Evolutionary conservation across 257 asterid species (phyloP).

Genomic region (Paulownia fortunei): DNA sequence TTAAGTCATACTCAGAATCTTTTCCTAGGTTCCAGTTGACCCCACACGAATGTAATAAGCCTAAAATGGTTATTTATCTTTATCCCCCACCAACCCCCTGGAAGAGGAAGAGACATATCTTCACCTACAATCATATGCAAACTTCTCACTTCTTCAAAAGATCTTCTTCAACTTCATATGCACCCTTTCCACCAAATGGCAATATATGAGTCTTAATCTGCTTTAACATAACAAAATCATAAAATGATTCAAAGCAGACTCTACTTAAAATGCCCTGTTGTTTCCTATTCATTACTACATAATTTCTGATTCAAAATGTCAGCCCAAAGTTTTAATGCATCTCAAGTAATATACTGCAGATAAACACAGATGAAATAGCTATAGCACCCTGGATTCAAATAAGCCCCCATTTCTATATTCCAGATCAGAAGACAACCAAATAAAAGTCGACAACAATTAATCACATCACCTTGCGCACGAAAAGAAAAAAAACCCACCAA

Average conservation of each 20-base stretch:
- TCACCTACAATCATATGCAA: constrained; percentile 11
- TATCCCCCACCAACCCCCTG: not conserved
- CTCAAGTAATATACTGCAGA: not conserved
- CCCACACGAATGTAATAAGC: not conserved
- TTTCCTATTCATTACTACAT: not conserved
- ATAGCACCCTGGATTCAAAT: not conserved
- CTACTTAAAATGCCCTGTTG: not conserved
- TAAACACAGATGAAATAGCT: not conserved
- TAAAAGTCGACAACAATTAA: not conserved
- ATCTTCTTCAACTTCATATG: not conserved
- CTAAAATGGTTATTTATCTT: not conserved
- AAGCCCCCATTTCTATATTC: not conserved
- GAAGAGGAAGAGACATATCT: not conserved
- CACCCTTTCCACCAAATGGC: not conserved
- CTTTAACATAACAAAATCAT: not conserved
- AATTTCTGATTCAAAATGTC: constrained; percentile 11
- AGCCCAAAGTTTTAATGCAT: not conserved
- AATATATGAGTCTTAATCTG: constrained; percentile 19
- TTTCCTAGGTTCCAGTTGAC: not conserved
- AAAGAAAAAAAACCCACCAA: not conserved
- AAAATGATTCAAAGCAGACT: constrained; percentile 5
- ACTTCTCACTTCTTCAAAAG: not conserved
- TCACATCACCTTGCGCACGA: not conserved
- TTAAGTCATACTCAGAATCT: not conserved
- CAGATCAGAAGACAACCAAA: constrained; percentile 22